Percentiles rank a stretch among this genome's conserved stretches.
Evolutionary conservation across 257 asterid species (phyloP).

Genomic region (Solanum commersonii): DNA sequence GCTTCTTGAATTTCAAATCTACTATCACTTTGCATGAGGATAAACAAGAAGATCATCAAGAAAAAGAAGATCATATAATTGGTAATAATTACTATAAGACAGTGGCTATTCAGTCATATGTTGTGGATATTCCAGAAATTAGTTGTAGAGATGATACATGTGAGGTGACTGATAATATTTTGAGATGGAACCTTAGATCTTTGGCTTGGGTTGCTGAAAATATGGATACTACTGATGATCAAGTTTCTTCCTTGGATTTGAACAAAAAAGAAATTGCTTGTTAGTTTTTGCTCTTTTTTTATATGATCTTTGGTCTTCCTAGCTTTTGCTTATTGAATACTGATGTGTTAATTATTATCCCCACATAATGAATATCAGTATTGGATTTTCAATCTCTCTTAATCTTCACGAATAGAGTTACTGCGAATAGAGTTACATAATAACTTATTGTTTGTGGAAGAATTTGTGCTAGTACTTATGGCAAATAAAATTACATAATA

Average conservation of each 20-base stretch:
- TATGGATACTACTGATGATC: constrained; percentile 3
- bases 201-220: constrained; percentile 27
- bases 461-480: too few relatives aligned
- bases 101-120: constrained; percentile 44
- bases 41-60: neutral
- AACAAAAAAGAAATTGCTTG: neutral
- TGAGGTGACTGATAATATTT: constrained; percentile 33
- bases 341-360: neutral
- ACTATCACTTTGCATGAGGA: constrained; percentile 22
- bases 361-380: neutral
- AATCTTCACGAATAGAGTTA: neutral
- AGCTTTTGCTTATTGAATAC: neutral
- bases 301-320: neutral
- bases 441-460: neutral
- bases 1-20: constrained; percentile 36
- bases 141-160: constrained; percentile 40
- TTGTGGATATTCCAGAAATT: constrained; percentile 45
- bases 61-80: neutral
- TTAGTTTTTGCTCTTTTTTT: neutral
- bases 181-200: constrained; percentile 30
- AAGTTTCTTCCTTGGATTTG: neutral
- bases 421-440: neutral
- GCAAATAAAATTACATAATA: too few relatives aligned
- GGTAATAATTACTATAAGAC: constrained; percentile 6
- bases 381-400: neutral